Percentiles rank a stretch among this genome's conserved stretches.
These are phyloP conservation scores for Trichocomaceae sp. DNA, from an alignment of 2,329 filamentous ascomycete genomes.

Conservation along the genomic window DNA sequence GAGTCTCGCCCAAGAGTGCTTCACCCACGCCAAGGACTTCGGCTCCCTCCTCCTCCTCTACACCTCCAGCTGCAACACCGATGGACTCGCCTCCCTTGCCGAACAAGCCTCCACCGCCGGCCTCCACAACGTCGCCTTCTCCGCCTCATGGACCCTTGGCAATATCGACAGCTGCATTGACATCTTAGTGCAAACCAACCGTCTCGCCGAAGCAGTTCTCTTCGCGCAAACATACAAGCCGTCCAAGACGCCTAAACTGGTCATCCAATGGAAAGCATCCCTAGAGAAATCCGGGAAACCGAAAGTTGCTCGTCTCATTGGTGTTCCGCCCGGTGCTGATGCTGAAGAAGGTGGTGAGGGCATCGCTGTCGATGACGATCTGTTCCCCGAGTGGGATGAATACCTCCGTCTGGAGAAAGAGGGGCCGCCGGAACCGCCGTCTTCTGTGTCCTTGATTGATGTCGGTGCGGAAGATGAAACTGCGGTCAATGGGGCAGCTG, in stretches of 20 bases:
- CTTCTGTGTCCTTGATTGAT: slow-evolving; percentile 38
- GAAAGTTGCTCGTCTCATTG: slow-evolving; percentile 76
- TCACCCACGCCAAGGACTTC: slow-evolving; percentile 80
- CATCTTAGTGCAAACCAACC: slow-evolving; percentile 69
- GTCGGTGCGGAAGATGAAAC: slow-evolving; percentile 30
- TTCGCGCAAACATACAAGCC: slow-evolving; percentile 96
- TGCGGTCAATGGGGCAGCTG: slow-evolving; percentile 26
- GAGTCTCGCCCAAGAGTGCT: slow-evolving; percentile 83
- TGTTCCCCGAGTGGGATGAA: slow-evolving; percentile 96
- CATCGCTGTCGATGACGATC: slow-evolving; percentile 56
- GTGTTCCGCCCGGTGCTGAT: slow-evolving; percentile 67
- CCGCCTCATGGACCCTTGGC: slow-evolving; percentile 77
- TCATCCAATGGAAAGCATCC: slow-evolving; percentile 71
- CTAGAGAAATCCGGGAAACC: slow-evolving; percentile 80
- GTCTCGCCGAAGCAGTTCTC: slow-evolving; percentile 77
- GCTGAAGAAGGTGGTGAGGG: slow-evolving; percentile 44
- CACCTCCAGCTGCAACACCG: slow-evolving; percentile 72
- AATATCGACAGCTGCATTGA: slow-evolving; percentile 77
- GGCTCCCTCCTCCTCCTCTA: slow-evolving; percentile 83
- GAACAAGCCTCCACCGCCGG: slow-evolving; percentile 67
- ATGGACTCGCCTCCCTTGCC: slow-evolving; percentile 66
- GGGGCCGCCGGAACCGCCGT: slow-evolving; percentile 43
- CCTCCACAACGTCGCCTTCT: slow-evolving; percentile 89
- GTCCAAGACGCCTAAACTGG: slow-evolving; percentile 61
- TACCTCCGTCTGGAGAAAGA: slow-evolving; percentile 75